Percentiles rank a stretch among this genome's conserved stretches.
Evolutionary conservation across 441 rosid genomes (phyloP).

Genomic region (Gossypium lobatum): DNA sequence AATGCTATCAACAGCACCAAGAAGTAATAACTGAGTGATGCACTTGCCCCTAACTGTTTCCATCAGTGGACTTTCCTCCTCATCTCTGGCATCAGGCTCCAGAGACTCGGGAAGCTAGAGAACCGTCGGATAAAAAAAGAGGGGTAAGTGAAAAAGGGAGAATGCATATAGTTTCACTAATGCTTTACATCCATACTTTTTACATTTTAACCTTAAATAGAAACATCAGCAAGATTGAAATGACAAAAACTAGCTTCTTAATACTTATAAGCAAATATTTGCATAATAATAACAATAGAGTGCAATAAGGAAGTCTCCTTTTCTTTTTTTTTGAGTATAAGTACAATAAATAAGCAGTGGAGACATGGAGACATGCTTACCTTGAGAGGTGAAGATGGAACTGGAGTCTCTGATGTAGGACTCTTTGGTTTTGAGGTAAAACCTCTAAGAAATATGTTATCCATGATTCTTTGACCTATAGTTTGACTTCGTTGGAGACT

Average conservation of each 20-base stretch:
- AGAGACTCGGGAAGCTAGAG: constrained; percentile 54
- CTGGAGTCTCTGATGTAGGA: constrained; percentile 48
- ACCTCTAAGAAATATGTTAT: constrained; percentile 75
- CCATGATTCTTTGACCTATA: constrained; percentile 86
- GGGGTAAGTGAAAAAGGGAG: background rate
- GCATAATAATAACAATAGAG: background rate
- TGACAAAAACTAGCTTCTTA: constrained; percentile 1
- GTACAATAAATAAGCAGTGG: background rate
- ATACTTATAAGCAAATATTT: background rate
- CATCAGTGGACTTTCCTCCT: constrained; percentile 82
- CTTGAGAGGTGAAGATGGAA: constrained; percentile 80
- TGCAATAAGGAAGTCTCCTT: background rate
- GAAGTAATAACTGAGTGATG: constrained; percentile 88
- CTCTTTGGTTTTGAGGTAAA: constrained; percentile 73
- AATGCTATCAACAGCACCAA: constrained; percentile 88
- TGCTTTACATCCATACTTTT: background rate
- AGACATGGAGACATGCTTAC: constrained; percentile 25
- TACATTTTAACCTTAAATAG: background rate
- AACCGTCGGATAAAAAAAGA: constrained; percentile 5
- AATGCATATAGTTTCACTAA: background rate
- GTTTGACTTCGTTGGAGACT: constrained; percentile 72
- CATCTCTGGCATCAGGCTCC: constrained; percentile 68
- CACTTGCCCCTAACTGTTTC: constrained; percentile 90
- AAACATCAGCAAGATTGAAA: background rate
- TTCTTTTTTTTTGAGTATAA: background rate